phyloP scores from a whole-genome alignment of 73 alveolate genomes.

The Stentor coeruleus region DNA sequence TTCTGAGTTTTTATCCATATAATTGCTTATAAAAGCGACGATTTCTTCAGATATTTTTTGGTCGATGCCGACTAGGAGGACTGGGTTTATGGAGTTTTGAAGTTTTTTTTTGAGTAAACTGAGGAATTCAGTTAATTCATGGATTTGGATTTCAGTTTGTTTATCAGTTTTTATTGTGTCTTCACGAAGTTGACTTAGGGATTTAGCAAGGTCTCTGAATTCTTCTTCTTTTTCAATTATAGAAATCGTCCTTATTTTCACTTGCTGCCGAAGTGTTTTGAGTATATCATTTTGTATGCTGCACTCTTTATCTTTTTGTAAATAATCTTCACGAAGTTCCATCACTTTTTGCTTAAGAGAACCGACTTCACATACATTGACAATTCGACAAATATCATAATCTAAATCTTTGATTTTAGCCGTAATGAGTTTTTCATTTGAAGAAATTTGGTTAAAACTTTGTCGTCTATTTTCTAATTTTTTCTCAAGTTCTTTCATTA shows the following conservation, averaged over 20 bases:
- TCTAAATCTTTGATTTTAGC: background rate
- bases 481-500: background rate
- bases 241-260: background rate
- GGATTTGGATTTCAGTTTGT: background rate
- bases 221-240: slow-evolving; percentile 16
- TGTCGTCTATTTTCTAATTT: background rate
- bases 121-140: background rate
- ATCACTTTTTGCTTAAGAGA: background rate
- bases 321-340: background rate
- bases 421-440: background rate
- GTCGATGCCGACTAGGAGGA: background rate
- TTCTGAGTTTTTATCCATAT: background rate
- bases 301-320: background rate
- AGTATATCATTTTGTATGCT: background rate
- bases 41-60: background rate
- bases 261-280: background rate
- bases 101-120: background rate
- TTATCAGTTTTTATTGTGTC: background rate
- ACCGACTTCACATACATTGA: background rate
- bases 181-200: background rate
- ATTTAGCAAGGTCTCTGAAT: background rate
- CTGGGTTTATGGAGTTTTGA: background rate
- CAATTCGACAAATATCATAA: background rate
- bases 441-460: background rate
- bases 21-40: background rate